Evolutionary conservation across 345 rosid genomes (phyloP), one percentile per base, ranked within the genome.

Genomic region (Ailanthus altissimus): DNA sequence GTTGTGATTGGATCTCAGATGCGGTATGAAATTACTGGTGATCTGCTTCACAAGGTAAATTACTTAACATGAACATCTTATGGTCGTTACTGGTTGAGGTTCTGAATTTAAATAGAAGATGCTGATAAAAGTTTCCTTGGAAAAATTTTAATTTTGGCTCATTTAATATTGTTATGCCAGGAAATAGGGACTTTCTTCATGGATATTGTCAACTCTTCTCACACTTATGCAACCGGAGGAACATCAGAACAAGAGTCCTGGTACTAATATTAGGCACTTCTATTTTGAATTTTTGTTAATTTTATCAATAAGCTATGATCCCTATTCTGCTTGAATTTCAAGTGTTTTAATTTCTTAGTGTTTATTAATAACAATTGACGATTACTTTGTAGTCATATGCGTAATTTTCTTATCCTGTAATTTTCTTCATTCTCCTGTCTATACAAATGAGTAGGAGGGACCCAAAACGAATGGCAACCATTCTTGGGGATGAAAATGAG

Each of bases 221-320:
- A 95, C 83, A 88, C 91, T 86, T 95, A 89, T 82, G 93, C 98
- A 62, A 90, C 98, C n/a, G 97, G 97, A 79, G 98, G 97, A 79
- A 90, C 99, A 64, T 95, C 98, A 20, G 88, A 79, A 57, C 0
- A 66, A 12, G 97, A 95, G 79, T 90, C 90, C 86, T 93, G 98
- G 98, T 94, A 90, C 72, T 81, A 76, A 69, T 69, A 20, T 68
- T 11, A 43, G 16, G 9, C 74, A 16, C 57, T 78, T 77, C 1
- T 2, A 11, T 26, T 2, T 28, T 32, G 7, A 28, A 16, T 61
- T 61, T 15, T 16, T 28, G 8, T 28, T 28, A 8, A 28, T 26
- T n/a, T 11, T 40, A 13, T 61, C n/a, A 60, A 60, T 2, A 0
- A 53, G 59, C 59, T 32, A 32, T 32, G 38, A 32, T 32, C 38